Conservation (phyloP, 192 early-diverging fungal species). For the Rhizoclosmatium sp. region DNA sequence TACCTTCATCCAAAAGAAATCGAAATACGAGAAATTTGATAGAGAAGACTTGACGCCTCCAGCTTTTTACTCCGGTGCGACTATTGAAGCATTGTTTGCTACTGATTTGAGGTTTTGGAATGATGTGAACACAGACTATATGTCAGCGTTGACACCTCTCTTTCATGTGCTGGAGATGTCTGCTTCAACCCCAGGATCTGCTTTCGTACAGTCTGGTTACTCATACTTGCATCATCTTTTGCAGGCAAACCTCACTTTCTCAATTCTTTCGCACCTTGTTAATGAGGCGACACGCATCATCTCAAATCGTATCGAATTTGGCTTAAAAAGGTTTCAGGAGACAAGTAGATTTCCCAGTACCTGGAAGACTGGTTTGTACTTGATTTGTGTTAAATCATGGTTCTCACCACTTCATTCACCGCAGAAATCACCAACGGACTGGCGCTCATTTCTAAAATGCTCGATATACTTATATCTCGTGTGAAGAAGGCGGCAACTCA, state of each 20-base stretch:
- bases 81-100: background rate
- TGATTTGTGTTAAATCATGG: no score
- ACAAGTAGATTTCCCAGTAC: no score
- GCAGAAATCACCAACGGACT: no score
- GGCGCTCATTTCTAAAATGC: no score
- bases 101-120: background rate
- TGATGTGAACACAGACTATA: background rate
- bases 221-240: background rate
- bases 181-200: background rate
- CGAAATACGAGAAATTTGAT: background rate
- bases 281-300: background rate
- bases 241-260: background rate
- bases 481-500: no score
- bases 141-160: background rate
- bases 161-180: background rate
- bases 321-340: no score
- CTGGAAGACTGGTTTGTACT: no score
- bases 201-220: background rate
- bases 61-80: background rate
- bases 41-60: background rate
- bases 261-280: background rate
- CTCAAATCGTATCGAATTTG: no score
- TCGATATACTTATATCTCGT: no score
- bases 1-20: background rate
- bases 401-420: no score